Evolutionary conservation across 2,329 filamentous ascomycete species (phyloP), one percentile per base, ranked within the genome.

Genomic region (Aulographum hederae): DNA sequence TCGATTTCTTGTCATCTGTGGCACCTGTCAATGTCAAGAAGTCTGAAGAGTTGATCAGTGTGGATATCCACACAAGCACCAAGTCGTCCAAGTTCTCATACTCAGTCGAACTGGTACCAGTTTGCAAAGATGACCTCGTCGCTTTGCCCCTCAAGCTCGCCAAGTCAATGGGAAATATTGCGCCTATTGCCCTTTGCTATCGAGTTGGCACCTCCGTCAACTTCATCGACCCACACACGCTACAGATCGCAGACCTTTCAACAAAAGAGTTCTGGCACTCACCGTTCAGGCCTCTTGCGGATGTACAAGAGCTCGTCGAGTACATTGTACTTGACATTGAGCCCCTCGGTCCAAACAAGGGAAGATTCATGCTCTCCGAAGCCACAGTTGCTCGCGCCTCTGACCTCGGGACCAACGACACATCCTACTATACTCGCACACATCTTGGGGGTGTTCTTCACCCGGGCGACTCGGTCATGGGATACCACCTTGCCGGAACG

Each of bases 71-170:
- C 57, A 94, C 85, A 1, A 79, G 78, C 12, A 78, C 75, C 37
- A 89, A 81, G 55, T 84, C 77, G 20, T 95, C 86, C 68, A 98
- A 98, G 53, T 94, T 94, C 58, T 77, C 79, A 28, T 95, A 73
- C 56, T 91, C 84, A 0, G 73, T 78, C 33, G 81, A 94, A 50
- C 56, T 98, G 30, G 76, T 95, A 17, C 89, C 89, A 1, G 84
- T 98, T 31, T 95, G 89, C 64, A 93, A 94, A 55, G 89, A 98
- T 45, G 89, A 98, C 49, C 63, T 98, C 18, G 81, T 98, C n/a
- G 85, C 81, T 2, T 61, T 98, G 21, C 89, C 89, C 1, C 73
- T 93, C 39, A 84, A 82, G 43, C 62, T 95, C 36, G 89, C 89
- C 11, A 89, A 84, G 52, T 72, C 76, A 34, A 63, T 78, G 32